Evolutionary conservation across 108 stramenopile genomes (phyloP).

Genomic region (Discostella stelligeroides): DNA sequence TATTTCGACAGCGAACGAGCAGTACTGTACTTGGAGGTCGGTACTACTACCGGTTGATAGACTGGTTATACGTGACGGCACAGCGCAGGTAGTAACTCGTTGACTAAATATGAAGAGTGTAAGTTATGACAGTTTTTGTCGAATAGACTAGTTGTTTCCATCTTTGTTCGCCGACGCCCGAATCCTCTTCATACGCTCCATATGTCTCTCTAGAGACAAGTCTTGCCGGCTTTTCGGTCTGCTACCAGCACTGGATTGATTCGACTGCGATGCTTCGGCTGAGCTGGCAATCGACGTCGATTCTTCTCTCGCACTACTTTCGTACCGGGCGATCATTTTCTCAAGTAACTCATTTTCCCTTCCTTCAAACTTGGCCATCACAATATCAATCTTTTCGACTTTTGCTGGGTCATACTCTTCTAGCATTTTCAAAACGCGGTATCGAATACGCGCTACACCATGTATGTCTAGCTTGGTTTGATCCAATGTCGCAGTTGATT

Average conservation of each 20-base stretch:
- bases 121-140: too few relatives aligned
- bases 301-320: slow-evolving; percentile 27
- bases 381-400: slow-evolving; percentile 79
- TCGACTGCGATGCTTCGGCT: slow-evolving; percentile 24
- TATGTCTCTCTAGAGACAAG: slow-evolving; percentile 73
- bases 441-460: slow-evolving; percentile 60
- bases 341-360: slow-evolving; percentile 79
- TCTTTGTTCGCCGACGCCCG: slow-evolving; percentile 12
- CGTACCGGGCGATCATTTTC: slow-evolving; percentile 87
- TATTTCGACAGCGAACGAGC: too few relatives aligned
- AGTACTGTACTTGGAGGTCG: too few relatives aligned
- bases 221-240: slow-evolving; percentile 65
- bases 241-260: slow-evolving; percentile 11
- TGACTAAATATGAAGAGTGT: too few relatives aligned
- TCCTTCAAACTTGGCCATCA: slow-evolving; percentile 91
- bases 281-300: slow-evolving; percentile 21
- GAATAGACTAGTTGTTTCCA: too few relatives aligned
- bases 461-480: slow-evolving; percentile 1
- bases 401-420: slow-evolving; percentile 83
- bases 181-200: slow-evolving; percentile 72
- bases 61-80: too few relatives aligned
- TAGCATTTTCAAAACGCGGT: slow-evolving; percentile 69
- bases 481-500: not conserved
- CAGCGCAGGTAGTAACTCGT: too few relatives aligned
- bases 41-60: too few relatives aligned